Percentiles rank a stretch among this genome's conserved stretches.
Conservation (phyloP, 495 filamentous ascomycete species). For the Penicillium alfredii region DNA sequence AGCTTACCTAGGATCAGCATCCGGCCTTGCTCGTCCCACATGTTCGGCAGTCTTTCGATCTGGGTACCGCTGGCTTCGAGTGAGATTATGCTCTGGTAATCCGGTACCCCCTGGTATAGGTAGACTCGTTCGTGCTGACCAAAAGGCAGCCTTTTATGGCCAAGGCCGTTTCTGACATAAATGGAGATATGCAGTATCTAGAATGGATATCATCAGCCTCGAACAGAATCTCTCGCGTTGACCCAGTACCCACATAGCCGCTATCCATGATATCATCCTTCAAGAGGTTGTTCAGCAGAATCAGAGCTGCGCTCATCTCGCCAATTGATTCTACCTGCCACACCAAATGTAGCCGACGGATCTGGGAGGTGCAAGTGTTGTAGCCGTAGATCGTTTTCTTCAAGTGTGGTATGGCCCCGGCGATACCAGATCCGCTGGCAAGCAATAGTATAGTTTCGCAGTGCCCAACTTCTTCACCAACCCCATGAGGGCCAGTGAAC, state of each 20-base stretch:
- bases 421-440: conserved; percentile 20
- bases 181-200: conserved; percentile 23
- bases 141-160: conserved; percentile 9
- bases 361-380: conserved; percentile 18
- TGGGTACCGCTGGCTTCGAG: conserved; percentile 11
- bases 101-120: conserved; percentile 13
- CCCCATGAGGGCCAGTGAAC: conserved; percentile 27
- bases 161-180: conserved; percentile 13
- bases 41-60: conserved; percentile 16
- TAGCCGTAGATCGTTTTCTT: conserved; percentile 28
- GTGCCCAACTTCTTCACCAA: conserved; percentile 12
- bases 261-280: conserved; percentile 20
- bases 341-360: conserved; percentile 27
- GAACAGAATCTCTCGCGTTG: not conserved
- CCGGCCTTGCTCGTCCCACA: conserved; percentile 13
- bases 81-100: conserved; percentile 15
- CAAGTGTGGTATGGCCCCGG: conserved; percentile 21
- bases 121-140: conserved; percentile 10
- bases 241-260: conserved; percentile 18
- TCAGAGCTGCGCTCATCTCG: conserved; percentile 5
- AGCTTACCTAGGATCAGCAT: conserved; percentile 20
- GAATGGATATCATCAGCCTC: conserved; percentile 1
- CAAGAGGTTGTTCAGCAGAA: conserved; percentile 16
- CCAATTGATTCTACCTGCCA: conserved; percentile 23
- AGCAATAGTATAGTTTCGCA: conserved; percentile 30